Evolutionary conservation across 2,329 filamentous ascomycete species (phyloP).

Genomic region (Sclerotinia subarctica): DNA sequence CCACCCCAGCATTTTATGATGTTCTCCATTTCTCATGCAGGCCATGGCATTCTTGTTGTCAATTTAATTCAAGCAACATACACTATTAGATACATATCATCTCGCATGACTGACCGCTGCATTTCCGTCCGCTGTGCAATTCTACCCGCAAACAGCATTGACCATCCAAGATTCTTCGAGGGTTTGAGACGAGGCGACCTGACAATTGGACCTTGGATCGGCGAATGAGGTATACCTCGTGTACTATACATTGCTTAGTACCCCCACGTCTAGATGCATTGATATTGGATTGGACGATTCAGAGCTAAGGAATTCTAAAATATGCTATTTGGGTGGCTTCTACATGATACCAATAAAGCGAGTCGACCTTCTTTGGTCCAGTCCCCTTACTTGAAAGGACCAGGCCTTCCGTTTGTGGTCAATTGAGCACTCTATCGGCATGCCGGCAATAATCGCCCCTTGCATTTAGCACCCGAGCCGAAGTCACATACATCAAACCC

Average conservation of each 20-base stretch:
- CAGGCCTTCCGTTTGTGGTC: too few relatives aligned
- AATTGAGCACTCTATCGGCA: neutral
- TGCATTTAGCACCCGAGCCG: neutral
- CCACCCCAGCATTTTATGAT: neutral
- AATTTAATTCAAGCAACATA: constrained; percentile 3
- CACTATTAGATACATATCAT: neutral
- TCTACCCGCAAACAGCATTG: neutral
- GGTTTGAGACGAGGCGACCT: neutral
- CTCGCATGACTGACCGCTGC: neutral
- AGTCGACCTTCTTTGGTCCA: neutral
- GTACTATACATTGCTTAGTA: neutral
- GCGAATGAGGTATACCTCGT: neutral
- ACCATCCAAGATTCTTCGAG: neutral
- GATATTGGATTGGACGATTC: neutral
- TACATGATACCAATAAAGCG: neutral
- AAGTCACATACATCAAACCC: neutral
- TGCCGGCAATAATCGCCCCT: neutral
- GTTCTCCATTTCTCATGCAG: neutral
- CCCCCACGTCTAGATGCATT: constrained; percentile 1
- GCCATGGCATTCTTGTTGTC: constrained; percentile 1
- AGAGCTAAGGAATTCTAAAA: neutral
- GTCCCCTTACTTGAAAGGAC: neutral
- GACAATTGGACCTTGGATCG: neutral
- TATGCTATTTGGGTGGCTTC: neutral
- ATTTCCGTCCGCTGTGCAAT: neutral